Conservation (phyloP, 1,284 basidiomycete genomes). For the Xerocomus amazonicus region DNA sequence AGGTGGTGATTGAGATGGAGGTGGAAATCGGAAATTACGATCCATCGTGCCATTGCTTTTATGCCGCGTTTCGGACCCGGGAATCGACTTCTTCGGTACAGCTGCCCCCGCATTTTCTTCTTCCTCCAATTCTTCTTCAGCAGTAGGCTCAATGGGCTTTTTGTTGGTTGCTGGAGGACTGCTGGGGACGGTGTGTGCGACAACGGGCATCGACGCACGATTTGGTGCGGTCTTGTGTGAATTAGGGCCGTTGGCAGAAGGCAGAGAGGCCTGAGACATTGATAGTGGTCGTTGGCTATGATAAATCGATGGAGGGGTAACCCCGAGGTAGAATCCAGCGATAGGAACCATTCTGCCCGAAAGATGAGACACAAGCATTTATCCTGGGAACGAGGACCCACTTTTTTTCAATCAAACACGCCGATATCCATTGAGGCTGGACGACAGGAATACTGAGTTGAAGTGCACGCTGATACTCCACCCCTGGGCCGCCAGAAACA, state of each 20-base stretch:
- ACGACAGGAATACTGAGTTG: slow-evolving; percentile 89
- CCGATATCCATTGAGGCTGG: slow-evolving; percentile 86
- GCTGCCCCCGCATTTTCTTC: slow-evolving; percentile 12
- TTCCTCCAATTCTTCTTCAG: slow-evolving; percentile 45
- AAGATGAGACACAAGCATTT: background rate
- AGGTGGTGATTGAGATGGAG: slow-evolving; percentile 27
- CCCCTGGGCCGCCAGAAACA: slow-evolving; percentile 55
- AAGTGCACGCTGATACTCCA: slow-evolving; percentile 87
- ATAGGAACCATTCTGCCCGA: slow-evolving; percentile 80
- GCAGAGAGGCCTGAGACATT: slow-evolving; percentile 66
- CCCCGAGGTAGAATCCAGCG: slow-evolving; percentile 75
- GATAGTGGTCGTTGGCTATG: slow-evolving; percentile 59
- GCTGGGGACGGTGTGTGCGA: slow-evolving; percentile 13
- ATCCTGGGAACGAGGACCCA: slow-evolving; percentile 36
- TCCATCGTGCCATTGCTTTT: slow-evolving; percentile 69
- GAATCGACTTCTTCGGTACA: slow-evolving; percentile 11
- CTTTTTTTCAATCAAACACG: slow-evolving; percentile 81
- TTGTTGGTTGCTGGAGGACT: slow-evolving; percentile 17
- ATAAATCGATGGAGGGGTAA: slow-evolving; percentile 48
- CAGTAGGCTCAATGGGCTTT: slow-evolving; percentile 43
- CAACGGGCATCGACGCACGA: slow-evolving; percentile 26
- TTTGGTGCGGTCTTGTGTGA: slow-evolving; percentile 34
- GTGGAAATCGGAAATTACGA: slow-evolving; percentile 71
- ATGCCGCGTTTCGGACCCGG: slow-evolving; percentile 33
- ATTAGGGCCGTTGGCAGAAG: slow-evolving; percentile 38